Percentiles rank a stretch among this genome's conserved stretches.
Conservation (phyloP, 192 early-diverging fungal genomes). For the Dissophora globulifera region DNA sequence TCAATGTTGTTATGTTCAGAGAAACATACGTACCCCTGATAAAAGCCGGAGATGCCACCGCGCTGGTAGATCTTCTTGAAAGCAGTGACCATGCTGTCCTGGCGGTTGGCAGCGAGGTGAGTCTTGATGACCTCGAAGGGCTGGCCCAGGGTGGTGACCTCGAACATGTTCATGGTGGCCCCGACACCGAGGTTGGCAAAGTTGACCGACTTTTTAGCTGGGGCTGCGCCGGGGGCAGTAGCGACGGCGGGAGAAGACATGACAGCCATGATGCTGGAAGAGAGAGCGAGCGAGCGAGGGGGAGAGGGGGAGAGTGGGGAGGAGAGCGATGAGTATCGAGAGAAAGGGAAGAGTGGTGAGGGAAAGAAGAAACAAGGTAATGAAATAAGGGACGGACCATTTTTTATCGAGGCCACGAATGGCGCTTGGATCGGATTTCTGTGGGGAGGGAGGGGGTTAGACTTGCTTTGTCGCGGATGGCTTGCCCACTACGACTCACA, state of each 20-base stretch:
- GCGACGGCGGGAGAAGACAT: slow-evolving; percentile 26
- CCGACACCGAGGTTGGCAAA: slow-evolving; percentile 89
- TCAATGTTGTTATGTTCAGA: too few relatives aligned
- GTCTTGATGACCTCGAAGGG: slow-evolving; percentile 98
- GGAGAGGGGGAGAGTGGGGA: neutral
- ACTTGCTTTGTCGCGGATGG: too few relatives aligned
- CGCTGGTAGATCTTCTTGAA: slow-evolving; percentile 82
- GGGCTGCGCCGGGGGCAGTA: slow-evolving; percentile 3
- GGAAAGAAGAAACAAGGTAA: too few relatives aligned
- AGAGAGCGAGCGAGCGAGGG: neutral
- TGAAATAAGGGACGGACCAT: too few relatives aligned
- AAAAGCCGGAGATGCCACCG: slow-evolving; percentile 92
- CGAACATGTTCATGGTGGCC: slow-evolving; percentile 90
- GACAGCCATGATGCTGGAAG: slow-evolving; percentile 20
- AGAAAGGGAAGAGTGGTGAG: slow-evolving; percentile 2
- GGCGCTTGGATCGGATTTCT: too few relatives aligned
- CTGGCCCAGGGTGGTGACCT: slow-evolving; percentile 92
- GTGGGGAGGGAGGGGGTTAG: too few relatives aligned
- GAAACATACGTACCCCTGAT: slow-evolving; percentile 75
- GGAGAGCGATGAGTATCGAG: neutral
- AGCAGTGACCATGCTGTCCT: slow-evolving; percentile 78
- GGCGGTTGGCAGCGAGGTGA: slow-evolving; percentile 93
- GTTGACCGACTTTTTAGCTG: slow-evolving; percentile 84
- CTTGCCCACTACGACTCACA: too few relatives aligned
- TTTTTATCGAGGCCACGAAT: too few relatives aligned